phyloP scores from a whole-genome alignment of 306 rosid genomes.

The Datisca glomerata region DNA sequence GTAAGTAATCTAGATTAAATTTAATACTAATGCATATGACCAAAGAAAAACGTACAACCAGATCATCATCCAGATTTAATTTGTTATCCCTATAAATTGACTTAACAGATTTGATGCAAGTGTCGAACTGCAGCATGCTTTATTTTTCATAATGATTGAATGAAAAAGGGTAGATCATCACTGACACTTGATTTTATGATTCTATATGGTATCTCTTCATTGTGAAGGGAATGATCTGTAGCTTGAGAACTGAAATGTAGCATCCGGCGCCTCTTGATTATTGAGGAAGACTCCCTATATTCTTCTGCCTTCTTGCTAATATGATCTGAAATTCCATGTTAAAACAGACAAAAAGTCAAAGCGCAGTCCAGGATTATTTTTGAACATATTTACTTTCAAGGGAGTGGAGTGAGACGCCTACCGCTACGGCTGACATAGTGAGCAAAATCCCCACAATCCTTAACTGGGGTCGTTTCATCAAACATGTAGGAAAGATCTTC shows the following conservation, averaged over 20 bases:
- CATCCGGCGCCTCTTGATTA: constrained; percentile 81
- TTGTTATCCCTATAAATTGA: no score
- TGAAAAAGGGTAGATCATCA: no score
- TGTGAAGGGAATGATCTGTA: constrained; percentile 20
- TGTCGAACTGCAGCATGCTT: no score
- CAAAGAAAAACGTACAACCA: no score
- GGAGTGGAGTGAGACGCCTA: constrained; percentile 5
- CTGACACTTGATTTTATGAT: constrained; percentile 56
- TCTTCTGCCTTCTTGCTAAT: constrained; percentile 32
- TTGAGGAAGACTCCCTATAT: constrained; percentile 43
- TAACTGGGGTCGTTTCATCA: constrained; percentile 83
- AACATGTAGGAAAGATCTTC: constrained; percentile 53
- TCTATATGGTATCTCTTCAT: constrained; percentile 36
- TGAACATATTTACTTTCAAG: neutral
- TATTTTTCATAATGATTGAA: no score
- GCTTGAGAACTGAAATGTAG: constrained; percentile 47
- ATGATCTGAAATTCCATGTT: constrained; percentile 31
- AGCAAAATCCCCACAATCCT: constrained; percentile 70
- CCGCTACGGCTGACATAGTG: constrained; percentile 37
- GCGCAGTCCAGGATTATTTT: neutral
- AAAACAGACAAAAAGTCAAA: constrained; percentile 9
- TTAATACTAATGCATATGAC: no score
- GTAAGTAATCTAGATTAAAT: no score
- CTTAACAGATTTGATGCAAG: no score
- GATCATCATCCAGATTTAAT: no score